Conservation (phyloP, 768 basidiomycete genomes). For the Udeniomyces megalosporus region DNA sequence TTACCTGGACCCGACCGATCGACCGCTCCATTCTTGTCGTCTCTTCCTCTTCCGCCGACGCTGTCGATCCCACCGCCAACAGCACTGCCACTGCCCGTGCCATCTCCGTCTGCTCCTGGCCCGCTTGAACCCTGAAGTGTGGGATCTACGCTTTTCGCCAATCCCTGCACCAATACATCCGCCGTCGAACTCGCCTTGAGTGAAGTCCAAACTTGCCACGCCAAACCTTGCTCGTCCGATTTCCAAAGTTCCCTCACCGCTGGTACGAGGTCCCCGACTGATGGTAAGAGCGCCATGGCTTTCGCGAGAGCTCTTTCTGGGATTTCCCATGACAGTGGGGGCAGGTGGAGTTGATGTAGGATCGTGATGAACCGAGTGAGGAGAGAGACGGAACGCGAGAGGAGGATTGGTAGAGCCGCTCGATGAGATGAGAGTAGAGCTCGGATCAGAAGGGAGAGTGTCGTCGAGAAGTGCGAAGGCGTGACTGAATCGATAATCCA, state of each 20-base stretch:
- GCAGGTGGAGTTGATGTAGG: slow-evolving; percentile 1
- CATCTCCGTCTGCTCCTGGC: too few species aligned
- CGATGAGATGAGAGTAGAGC: slow-evolving; percentile 7
- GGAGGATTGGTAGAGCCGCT: neutral
- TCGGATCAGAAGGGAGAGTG: slow-evolving; percentile 12
- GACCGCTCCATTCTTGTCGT: too few species aligned
- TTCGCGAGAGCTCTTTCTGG: slow-evolving; percentile 11
- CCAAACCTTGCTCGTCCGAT: neutral
- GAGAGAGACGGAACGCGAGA: neutral
- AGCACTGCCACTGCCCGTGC: too few species aligned
- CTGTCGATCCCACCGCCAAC: neutral
- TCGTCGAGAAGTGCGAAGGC: slow-evolving; percentile 10
- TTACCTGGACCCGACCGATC: too few species aligned
- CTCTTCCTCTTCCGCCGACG: too few species aligned
- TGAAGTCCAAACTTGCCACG: neutral
- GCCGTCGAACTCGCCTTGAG: slow-evolving; percentile 1
- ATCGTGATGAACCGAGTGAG: neutral
- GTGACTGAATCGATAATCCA: neutral
- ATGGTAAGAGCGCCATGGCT: slow-evolving; percentile 3
- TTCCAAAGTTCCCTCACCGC: neutral
- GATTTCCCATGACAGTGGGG: slow-evolving; percentile 5
- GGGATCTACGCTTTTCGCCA: too few species aligned
- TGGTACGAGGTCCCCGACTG: neutral
- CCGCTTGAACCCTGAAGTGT: too few species aligned
- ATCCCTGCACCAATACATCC: neutral